Percentiles rank a stretch among this genome's conserved stretches.
Evolutionary conservation across 805 yeast genomes (phyloP).

Genomic region (Ogataea nakhonphanomensis): DNA sequence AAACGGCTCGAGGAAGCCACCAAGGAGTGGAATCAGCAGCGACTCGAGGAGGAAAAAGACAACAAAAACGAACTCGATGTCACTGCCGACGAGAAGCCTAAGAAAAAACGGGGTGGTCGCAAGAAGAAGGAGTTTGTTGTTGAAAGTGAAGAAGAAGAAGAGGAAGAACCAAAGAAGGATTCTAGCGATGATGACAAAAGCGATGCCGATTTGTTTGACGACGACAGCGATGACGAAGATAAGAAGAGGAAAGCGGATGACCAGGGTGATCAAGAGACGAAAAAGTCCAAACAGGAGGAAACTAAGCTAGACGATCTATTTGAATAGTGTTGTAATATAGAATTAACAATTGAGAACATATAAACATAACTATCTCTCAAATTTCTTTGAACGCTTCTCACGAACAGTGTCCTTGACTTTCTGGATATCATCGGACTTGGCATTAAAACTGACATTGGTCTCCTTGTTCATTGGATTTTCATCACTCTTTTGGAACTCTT

Average conservation of each 20-base stretch:
- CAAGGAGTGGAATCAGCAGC: slow-evolving; percentile 47
- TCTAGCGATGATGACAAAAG: slow-evolving; percentile 15
- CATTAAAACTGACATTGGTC: slow-evolving; percentile 60
- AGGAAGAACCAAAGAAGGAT: slow-evolving; percentile 11
- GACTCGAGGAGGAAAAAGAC: slow-evolving; percentile 35
- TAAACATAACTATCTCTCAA: slow-evolving; percentile 24
- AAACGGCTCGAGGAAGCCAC: slow-evolving; percentile 54
- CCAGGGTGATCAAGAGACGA: slow-evolving; percentile 15
- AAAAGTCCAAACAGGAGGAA: slow-evolving; percentile 19
- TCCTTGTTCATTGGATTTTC: slow-evolving; percentile 85
- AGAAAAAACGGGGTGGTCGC: slow-evolving; percentile 26
- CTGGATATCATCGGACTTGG: slow-evolving; percentile 52
- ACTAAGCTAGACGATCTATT: slow-evolving; percentile 25
- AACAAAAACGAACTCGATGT: slow-evolving; percentile 33
- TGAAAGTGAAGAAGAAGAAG: slow-evolving; percentile 26
- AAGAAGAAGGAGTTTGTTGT: slow-evolving; percentile 31
- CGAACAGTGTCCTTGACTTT: slow-evolving; percentile 28
- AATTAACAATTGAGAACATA: slow-evolving; percentile 3
- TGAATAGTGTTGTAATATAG: slow-evolving; percentile 10
- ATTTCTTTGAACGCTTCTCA: slow-evolving; percentile 32
- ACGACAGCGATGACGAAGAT: slow-evolving; percentile 31
- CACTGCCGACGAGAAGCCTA: slow-evolving; percentile 33
- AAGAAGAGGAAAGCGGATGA: slow-evolving; percentile 6
- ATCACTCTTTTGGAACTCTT: slow-evolving; percentile 77
- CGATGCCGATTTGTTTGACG: slow-evolving; percentile 13